These are phyloP conservation scores for Peltaster fructicola DNA, from an alignment of 2,329 filamentous ascomycete species.

Conservation along the genomic window DNA sequence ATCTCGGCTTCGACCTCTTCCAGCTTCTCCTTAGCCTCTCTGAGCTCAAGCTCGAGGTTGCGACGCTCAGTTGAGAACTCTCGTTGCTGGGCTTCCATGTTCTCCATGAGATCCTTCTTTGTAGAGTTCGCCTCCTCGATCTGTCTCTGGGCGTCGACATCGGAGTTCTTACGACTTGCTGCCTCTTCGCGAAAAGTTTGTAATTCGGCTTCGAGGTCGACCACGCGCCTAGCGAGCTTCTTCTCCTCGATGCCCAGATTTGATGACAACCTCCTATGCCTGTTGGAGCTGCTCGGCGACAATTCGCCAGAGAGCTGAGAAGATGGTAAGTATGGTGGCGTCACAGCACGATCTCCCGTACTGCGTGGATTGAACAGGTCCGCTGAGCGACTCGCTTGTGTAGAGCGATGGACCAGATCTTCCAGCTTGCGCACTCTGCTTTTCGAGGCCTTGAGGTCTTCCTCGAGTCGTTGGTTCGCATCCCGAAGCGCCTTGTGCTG, in stretches of 20 bases:
- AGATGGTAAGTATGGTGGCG: constrained; percentile 7
- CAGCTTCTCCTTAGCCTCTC: constrained; percentile 53
- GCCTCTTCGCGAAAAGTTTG: constrained; percentile 58
- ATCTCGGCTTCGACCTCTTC: constrained; percentile 89
- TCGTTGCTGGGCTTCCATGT: constrained; percentile 78
- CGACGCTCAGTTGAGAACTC: constrained; percentile 78
- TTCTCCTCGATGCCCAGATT: constrained; percentile 45
- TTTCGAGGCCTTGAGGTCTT: constrained; percentile 67
- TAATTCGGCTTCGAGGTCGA: constrained; percentile 62
- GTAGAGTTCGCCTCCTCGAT: constrained; percentile 78
- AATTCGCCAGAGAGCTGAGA: constrained; percentile 9
- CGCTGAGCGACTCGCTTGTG: constrained; percentile 33
- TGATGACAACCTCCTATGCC: constrained; percentile 37
- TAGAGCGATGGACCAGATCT: constrained; percentile 76
- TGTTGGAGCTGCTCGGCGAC: constrained; percentile 10
- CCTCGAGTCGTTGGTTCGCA: constrained; percentile 38
- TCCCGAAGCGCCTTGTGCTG: constrained; percentile 42
- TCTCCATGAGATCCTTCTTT: constrained; percentile 84
- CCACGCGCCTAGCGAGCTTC: constrained; percentile 41
- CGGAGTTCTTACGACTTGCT: constrained; percentile 31
- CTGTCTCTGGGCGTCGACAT: constrained; percentile 45
- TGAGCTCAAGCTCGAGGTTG: constrained; percentile 64
- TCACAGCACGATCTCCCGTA: constrained; percentile 8
- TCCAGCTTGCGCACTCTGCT: constrained; percentile 83
- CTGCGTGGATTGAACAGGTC: constrained; percentile 18